Percentiles rank a stretch among this genome's conserved stretches.
phyloP scores from a whole-genome alignment of 495 filamentous ascomycete genomes.

The Clohesyomyces aquaticus region DNA sequence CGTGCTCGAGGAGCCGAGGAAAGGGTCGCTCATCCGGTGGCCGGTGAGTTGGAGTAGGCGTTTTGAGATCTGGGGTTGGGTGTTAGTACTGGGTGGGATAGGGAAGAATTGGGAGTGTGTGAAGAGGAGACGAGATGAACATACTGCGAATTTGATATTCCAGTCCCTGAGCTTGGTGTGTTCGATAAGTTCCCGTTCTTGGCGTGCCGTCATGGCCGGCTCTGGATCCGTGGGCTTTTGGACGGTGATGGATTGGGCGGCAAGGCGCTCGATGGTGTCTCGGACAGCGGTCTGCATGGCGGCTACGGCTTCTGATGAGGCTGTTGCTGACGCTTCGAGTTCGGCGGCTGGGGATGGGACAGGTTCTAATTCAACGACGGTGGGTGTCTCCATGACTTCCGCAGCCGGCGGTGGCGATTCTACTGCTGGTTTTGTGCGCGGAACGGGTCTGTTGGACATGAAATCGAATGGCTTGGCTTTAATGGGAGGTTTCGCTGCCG shows the following conservation, averaged over 20 bases:
- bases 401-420: constrained; percentile 2
- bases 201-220: too few species aligned
- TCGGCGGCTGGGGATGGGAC: not conserved
- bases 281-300: not conserved
- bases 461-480: constrained; percentile 26
- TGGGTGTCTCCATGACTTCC: not conserved
- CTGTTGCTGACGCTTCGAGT: not conserved
- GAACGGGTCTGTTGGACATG: constrained; percentile 29
- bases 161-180: constrained; percentile 59
- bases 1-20: constrained; percentile 58
- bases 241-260: constrained; percentile 5
- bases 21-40: constrained; percentile 69
- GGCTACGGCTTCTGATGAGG: constrained; percentile 3
- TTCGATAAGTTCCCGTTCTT: constrained; percentile 53
- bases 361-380: not conserved
- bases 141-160: constrained; percentile 72
- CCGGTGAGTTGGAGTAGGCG: constrained; percentile 78
- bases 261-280: constrained; percentile 5
- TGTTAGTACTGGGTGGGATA: constrained; percentile 17
- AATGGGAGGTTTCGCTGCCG: constrained; percentile 12
- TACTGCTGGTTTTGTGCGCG: constrained; percentile 8
- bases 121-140: constrained; percentile 48
- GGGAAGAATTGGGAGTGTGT: not conserved
- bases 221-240: constrained; percentile 5
- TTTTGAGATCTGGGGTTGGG: constrained; percentile 65